Conservation (phyloP, 305 asterid genomes). For the Fraxinus platypoda region DNA sequence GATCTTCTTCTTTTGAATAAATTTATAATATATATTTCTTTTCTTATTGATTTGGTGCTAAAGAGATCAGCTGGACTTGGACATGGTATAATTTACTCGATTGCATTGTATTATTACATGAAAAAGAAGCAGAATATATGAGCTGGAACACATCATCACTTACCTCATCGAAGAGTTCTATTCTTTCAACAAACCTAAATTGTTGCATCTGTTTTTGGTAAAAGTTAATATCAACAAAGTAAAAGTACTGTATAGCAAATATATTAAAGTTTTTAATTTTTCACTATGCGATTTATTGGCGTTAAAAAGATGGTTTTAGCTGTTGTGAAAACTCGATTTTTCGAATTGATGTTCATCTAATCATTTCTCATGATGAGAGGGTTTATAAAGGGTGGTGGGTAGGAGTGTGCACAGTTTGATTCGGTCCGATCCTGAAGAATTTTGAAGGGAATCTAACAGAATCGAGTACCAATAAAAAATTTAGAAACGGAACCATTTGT, state of each 20-base stretch:
- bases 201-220: background rate
- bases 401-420: too few species aligned
- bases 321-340: background rate
- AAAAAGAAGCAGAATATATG: conserved; percentile 28
- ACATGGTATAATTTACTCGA: background rate
- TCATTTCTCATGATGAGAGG: background rate
- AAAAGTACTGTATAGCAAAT: background rate
- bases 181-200: background rate
- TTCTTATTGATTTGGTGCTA: background rate
- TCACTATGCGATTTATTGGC: background rate
- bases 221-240: background rate
- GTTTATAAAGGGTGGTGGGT: too few species aligned
- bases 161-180: background rate
- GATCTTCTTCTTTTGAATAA: background rate
- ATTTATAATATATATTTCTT: background rate
- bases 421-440: too few species aligned
- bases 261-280: background rate
- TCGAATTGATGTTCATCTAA: background rate
- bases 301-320: background rate
- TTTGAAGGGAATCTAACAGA: too few species aligned
- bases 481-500: too few species aligned
- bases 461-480: too few species aligned
- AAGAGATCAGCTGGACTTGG: conserved; percentile 19
- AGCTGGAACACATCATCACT: conserved; percentile 28
- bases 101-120: background rate